Evolutionary conservation across 768 basidiomycete species (phyloP).

Genomic region (Suillus subaureus): DNA sequence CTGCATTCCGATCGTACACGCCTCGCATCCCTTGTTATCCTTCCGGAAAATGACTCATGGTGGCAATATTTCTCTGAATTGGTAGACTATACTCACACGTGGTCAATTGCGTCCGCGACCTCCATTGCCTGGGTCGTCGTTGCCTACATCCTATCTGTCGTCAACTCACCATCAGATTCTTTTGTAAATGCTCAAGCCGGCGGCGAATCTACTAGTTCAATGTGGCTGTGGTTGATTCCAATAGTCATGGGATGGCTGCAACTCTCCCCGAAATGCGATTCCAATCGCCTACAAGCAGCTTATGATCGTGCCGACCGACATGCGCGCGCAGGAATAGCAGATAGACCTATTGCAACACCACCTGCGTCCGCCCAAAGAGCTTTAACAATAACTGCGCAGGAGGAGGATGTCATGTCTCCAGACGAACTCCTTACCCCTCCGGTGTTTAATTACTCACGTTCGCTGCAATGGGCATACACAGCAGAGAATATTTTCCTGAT

Average conservation of each 20-base stretch:
- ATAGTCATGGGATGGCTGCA: slow-evolving; percentile 38
- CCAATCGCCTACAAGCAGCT: slow-evolving; percentile 26
- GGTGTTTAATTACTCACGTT: slow-evolving; percentile 9
- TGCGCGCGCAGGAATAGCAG: slow-evolving; percentile 21
- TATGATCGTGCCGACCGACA: slow-evolving; percentile 30
- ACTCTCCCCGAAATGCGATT: slow-evolving; percentile 37
- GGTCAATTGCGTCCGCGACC: slow-evolving; percentile 37
- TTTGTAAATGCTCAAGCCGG: not conserved
- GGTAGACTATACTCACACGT: slow-evolving; percentile 37
- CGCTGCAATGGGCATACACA: slow-evolving; percentile 5
- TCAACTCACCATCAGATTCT: slow-evolving; percentile 24
- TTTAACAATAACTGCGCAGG: slow-evolving; percentile 1
- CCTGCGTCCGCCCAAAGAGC: not conserved
- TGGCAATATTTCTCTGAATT: slow-evolving; percentile 33
- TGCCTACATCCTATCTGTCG: slow-evolving; percentile 34
- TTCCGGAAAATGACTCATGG: slow-evolving; percentile 40
- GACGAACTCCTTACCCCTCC: slow-evolving; percentile 7
- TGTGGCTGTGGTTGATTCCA: slow-evolving; percentile 42
- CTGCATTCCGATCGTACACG: slow-evolving; percentile 21
- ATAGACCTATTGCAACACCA: not conserved
- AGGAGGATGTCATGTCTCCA: slow-evolving; percentile 3
- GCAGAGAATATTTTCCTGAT: not conserved
- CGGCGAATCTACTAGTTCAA: slow-evolving; percentile 20
- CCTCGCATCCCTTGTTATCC: slow-evolving; percentile 38
- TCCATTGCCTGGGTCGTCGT: slow-evolving; percentile 38